phyloP scores from a whole-genome alignment of 2,329 filamentous ascomycete species.

The Colletotrichum endophyticum region DNA sequence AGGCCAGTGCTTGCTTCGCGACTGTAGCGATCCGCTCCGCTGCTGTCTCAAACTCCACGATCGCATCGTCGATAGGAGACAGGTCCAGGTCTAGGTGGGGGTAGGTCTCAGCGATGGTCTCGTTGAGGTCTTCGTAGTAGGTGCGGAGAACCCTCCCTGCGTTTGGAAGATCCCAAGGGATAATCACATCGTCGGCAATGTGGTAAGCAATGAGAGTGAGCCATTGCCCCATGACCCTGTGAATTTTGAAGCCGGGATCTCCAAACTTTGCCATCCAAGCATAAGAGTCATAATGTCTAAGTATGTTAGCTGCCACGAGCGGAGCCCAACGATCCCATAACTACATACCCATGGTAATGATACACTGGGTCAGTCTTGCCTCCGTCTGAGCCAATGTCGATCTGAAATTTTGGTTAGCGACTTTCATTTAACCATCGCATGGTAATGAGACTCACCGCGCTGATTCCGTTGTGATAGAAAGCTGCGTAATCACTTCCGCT shows the following conservation, averaged over 20 bases:
- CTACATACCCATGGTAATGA: background rate
- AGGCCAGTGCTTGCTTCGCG: background rate
- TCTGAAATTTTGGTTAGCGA: background rate
- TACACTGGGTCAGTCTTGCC: conserved; percentile 13
- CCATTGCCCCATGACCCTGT: conserved; percentile 51
- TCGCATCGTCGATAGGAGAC: background rate
- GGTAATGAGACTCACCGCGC: background rate
- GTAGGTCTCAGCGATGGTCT: background rate
- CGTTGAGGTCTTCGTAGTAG: conserved; percentile 8
- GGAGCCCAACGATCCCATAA: accelerated
- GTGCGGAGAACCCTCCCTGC: conserved; percentile 8
- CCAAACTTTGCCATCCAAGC: conserved; percentile 57
- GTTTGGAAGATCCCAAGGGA: conserved; percentile 14
- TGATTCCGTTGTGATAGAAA: conserved; percentile 11
- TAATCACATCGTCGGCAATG: conserved; percentile 9
- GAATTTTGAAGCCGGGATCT: conserved; percentile 53
- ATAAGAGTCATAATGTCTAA: conserved; percentile 29
- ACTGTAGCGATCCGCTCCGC: conserved; percentile 2
- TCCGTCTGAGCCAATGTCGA: conserved; percentile 8
- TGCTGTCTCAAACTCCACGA: background rate
- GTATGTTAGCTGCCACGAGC: background rate
- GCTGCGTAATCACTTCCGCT: conserved; percentile 7
- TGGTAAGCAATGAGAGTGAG: conserved; percentile 11
- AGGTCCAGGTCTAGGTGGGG: background rate
- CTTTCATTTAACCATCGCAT: background rate